Percentiles rank a stretch among this genome's conserved stretches.
Evolutionary conservation across 2,329 filamentous ascomycete species (phyloP).

Genomic region (Penicillium sp.): DNA sequence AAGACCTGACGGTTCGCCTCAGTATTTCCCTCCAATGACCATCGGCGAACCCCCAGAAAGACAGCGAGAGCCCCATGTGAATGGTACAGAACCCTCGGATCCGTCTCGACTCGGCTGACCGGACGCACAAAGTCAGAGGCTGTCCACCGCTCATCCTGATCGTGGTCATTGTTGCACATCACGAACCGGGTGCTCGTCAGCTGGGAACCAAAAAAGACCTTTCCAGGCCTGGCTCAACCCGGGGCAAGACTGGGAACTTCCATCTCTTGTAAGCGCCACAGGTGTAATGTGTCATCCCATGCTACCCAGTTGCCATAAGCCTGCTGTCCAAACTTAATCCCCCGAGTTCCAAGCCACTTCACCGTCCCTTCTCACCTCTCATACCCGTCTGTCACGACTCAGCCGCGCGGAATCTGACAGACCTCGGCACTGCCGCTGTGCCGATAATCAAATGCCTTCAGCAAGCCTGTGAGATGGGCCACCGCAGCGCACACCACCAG

Average conservation of each 20-base stretch:
- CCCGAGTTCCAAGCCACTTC: slow-evolving; percentile 12
- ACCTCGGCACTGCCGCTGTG: slow-evolving; percentile 66
- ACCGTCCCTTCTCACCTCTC: not conserved
- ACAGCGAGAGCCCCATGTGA: slow-evolving; percentile 36
- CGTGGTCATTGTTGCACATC: slow-evolving; percentile 34
- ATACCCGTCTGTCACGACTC: slow-evolving; percentile 17
- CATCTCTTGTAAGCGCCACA: slow-evolving; percentile 13
- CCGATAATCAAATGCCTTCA: slow-evolving; percentile 84
- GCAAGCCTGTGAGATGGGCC: slow-evolving; percentile 79
- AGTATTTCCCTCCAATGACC: slow-evolving; percentile 22
- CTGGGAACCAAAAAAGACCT: slow-evolving; percentile 22
- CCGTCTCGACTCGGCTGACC: slow-evolving; percentile 34
- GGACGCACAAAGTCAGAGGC: slow-evolving; percentile 19
- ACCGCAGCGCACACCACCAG: slow-evolving; percentile 82
- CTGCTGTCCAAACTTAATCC: slow-evolving; percentile 30
- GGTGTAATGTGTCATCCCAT: slow-evolving; percentile 28
- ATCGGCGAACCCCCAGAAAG: slow-evolving; percentile 17
- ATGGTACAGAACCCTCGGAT: slow-evolving; percentile 27
- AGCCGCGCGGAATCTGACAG: slow-evolving; percentile 49
- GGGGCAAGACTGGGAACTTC: not conserved
- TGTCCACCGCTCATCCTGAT: slow-evolving; percentile 26
- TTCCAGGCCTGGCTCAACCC: not conserved
- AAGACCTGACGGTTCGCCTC: not conserved
- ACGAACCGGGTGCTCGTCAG: slow-evolving; percentile 31
- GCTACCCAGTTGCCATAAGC: slow-evolving; percentile 31